Evolutionary conservation across 2,329 filamentous ascomycete genomes (phyloP).

Genomic region (Pseudogymnoascus sp.): DNA sequence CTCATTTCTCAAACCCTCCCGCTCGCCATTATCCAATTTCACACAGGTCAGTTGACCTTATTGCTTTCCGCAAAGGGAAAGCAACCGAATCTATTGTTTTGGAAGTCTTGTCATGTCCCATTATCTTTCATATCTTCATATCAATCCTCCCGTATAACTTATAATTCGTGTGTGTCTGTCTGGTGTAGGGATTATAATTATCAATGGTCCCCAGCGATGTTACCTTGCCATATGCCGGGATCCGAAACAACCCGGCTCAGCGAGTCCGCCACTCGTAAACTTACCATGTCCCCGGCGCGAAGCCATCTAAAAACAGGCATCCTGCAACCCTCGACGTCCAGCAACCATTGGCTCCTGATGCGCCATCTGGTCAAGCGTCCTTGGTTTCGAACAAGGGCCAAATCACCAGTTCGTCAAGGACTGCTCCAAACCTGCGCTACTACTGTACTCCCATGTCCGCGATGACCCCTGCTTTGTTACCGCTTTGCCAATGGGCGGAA

Average conservation of each 20-base stretch:
- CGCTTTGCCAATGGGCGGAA: conserved; percentile 7
- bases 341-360: background rate
- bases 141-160: background rate
- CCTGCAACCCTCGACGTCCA: background rate
- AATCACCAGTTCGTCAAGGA: conserved; percentile 3
- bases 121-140: background rate
- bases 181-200: background rate
- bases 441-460: background rate
- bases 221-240: conserved; percentile 10
- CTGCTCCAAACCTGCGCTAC: too few relatives aligned
- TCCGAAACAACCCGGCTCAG: conserved; percentile 10
- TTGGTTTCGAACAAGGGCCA: background rate
- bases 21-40: background rate
- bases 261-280: conserved; percentile 1
- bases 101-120: background rate
- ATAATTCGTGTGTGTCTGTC: background rate
- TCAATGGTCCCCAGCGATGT: background rate
- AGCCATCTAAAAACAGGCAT: conserved; percentile 5
- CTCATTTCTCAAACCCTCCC: background rate
- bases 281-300: conserved; percentile 7
- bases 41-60: background rate
- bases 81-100: background rate
- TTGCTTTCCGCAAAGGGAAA: background rate
- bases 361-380: conserved; percentile 2
- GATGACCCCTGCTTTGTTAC: background rate